Evolutionary conservation across 2,329 filamentous ascomycete species (phyloP).

Genomic region (Tolypocladium pustulatum): DNA sequence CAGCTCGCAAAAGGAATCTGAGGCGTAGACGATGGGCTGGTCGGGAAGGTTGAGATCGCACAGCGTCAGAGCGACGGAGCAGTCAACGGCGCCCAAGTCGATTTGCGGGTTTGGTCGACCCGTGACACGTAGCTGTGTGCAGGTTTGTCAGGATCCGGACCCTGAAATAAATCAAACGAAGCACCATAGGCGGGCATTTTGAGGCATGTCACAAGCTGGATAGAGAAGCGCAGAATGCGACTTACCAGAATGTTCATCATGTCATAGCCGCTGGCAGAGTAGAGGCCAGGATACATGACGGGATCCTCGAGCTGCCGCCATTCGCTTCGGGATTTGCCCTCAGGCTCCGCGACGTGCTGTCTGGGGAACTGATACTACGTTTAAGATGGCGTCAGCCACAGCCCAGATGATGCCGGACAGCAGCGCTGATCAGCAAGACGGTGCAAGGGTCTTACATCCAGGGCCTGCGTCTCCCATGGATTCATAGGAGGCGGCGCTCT

Average conservation of each 20-base stretch:
- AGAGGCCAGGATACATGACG: slow-evolving; percentile 45
- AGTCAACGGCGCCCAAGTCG: slow-evolving; percentile 70
- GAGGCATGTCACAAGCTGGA: not conserved
- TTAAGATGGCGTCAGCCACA: not conserved
- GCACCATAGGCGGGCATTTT: not conserved
- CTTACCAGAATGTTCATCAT: slow-evolving; percentile 43
- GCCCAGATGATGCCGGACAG: not conserved
- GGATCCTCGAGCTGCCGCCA: slow-evolving; percentile 27
- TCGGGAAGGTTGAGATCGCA: slow-evolving; percentile 69
- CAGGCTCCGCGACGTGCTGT: not conserved
- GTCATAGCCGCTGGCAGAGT: slow-evolving; percentile 43
- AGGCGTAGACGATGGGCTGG: slow-evolving; percentile 73
- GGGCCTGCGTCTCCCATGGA: slow-evolving; percentile 23
- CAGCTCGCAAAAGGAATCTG: slow-evolving; percentile 65
- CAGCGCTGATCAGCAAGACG: not conserved
- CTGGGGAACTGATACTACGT: slow-evolving; percentile 1
- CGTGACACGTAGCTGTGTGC: slow-evolving; percentile 46
- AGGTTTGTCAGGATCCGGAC: not conserved
- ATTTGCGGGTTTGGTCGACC: slow-evolving; percentile 63
- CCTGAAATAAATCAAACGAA: not conserved
- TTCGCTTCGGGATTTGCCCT: slow-evolving; percentile 1
- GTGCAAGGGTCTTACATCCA: slow-evolving; percentile 17
- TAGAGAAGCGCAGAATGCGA: not conserved
- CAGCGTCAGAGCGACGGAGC: slow-evolving; percentile 74
- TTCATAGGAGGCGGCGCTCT: slow-evolving; percentile 15